Conservation (phyloP, 192 early-diverging fungal genomes). For the Entomortierella lignicola region DNA sequence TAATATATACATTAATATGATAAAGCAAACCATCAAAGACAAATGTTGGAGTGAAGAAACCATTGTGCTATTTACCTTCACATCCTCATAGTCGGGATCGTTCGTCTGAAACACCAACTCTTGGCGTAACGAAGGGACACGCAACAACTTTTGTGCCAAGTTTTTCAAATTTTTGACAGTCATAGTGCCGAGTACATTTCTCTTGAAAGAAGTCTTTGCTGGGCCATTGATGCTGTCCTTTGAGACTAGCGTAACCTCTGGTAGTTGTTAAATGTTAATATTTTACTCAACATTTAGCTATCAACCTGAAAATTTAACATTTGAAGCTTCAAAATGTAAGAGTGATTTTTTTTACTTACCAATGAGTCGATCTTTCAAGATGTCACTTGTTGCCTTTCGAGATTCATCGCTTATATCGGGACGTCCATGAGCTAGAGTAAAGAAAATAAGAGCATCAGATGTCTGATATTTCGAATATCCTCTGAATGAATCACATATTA, state of each 20-base stretch:
- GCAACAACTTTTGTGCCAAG: slow-evolving; percentile 61
- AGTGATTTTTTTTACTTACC: slow-evolving; percentile 12
- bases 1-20: background rate
- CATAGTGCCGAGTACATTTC: slow-evolving; percentile 59
- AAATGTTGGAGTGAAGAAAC: background rate
- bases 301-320: background rate
- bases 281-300: background rate
- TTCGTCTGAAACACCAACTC: slow-evolving; percentile 44
- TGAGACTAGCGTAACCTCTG: slow-evolving; percentile 41
- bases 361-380: slow-evolving; percentile 58
- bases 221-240: slow-evolving; percentile 18
- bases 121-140: slow-evolving; percentile 55
- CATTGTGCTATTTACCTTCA: slow-evolving; percentile 15
- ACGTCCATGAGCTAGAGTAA: slow-evolving; percentile 41
- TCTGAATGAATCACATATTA: no score
- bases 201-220: slow-evolving; percentile 27
- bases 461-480: no score
- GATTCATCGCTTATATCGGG: slow-evolving; percentile 45
- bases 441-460: background rate
- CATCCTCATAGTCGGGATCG: slow-evolving; percentile 30
- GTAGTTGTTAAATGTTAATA: background rate
- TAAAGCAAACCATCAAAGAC: background rate
- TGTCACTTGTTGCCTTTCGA: slow-evolving; percentile 48
- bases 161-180: slow-evolving; percentile 60
- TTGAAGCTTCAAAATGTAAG: background rate